Conservation (phyloP, 208 protist genomes). For the Tritrichomonas foetus region DNA sequence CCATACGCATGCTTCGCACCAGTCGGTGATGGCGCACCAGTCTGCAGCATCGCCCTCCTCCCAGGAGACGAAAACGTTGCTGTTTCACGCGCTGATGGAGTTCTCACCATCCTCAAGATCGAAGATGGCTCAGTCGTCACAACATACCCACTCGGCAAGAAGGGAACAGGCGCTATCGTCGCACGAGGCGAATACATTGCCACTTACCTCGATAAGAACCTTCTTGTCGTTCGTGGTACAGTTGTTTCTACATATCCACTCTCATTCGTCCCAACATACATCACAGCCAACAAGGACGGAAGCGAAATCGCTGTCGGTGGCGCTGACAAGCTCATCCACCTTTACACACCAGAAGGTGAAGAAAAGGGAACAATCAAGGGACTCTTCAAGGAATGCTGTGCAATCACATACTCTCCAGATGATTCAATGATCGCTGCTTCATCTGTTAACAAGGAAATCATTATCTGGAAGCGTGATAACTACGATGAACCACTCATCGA, state of each 20-base stretch:
- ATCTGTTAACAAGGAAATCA: background rate
- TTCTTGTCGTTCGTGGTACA: background rate
- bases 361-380: background rate
- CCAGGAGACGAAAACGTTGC: background rate
- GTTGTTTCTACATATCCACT: background rate
- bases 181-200: background rate
- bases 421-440: background rate
- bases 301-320: background rate
- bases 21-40: background rate
- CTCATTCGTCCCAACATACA: background rate
- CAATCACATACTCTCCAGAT: conserved; percentile 10
- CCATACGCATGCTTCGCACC: background rate
- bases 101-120: background rate
- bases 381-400: background rate
- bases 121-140: background rate
- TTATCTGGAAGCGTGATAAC: background rate
- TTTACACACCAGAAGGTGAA: background rate
- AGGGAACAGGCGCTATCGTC: background rate
- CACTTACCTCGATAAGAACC: background rate
- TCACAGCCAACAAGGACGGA: background rate
- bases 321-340: background rate
- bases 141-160: background rate
- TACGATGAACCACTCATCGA: background rate
- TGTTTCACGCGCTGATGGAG: background rate
- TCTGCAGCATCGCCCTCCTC: background rate